Evolutionary conservation across 192 early-diverging fungal species (phyloP).

Genomic region (Mortierella antarctica): DNA sequence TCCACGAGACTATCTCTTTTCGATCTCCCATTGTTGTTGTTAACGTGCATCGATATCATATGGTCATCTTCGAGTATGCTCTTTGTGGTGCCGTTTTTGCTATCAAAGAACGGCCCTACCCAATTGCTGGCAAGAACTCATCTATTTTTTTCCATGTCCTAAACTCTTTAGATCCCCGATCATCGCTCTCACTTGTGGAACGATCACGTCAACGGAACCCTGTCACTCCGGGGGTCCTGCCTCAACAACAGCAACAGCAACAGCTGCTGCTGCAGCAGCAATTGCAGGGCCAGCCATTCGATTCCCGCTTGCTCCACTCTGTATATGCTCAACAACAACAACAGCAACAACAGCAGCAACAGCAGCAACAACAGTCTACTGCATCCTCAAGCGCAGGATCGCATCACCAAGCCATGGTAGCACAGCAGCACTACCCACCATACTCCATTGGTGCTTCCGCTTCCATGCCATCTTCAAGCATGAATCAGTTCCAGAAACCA

Average conservation of each 20-base stretch:
- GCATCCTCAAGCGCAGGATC: too few species aligned
- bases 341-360: constrained; percentile 4
- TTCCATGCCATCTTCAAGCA: too few species aligned
- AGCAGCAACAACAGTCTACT: constrained; percentile 10
- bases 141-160: not conserved
- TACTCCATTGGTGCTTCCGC: too few species aligned
- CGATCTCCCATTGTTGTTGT: not conserved
- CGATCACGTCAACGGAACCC: constrained; percentile 49
- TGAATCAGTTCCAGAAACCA: too few species aligned
- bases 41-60: not conserved
- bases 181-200: constrained; percentile 41
- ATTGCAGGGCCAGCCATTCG: not conserved
- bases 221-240: not conserved
- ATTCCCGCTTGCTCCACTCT: constrained; percentile 13
- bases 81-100: too few species aligned
- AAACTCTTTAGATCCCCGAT: constrained; percentile 25
- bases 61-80: too few species aligned
- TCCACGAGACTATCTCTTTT: too few species aligned
- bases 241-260: constrained; percentile 16
- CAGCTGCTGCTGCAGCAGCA: constrained; percentile 20
- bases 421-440: not conserved
- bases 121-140: not conserved
- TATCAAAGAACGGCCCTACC: too few species aligned
- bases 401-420: too few species aligned
- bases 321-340: constrained; percentile 18